A percentile compares a stretch with the other conserved stretches of the same genome.
phyloP scores from a whole-genome alignment of 768 basidiomycete genomes.

The Panellus pusillus region DNA sequence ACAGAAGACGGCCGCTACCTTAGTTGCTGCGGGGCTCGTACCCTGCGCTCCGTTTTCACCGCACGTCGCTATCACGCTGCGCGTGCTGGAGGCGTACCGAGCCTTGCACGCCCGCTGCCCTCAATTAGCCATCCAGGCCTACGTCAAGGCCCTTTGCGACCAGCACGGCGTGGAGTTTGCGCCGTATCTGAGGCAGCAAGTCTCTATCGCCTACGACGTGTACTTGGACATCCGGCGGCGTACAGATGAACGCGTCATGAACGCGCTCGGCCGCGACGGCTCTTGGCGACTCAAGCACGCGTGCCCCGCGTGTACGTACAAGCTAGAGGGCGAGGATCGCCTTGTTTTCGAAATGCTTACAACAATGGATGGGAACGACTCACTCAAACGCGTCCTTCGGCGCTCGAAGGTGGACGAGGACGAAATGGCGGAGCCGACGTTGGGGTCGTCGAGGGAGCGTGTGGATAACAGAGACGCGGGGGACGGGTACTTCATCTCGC shows the following conservation, averaged over 20 bases:
- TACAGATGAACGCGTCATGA: constrained; percentile 23
- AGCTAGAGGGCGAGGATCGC: constrained; percentile 31
- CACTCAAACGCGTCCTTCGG: constrained; percentile 27
- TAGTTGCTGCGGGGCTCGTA: constrained; percentile 11
- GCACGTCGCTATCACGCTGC: constrained; percentile 14
- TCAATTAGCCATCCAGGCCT: constrained; percentile 15
- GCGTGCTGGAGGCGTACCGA: constrained; percentile 13
- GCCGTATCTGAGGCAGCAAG: too few relatives aligned
- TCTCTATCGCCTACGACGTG: too few relatives aligned
- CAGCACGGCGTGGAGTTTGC: too few relatives aligned
- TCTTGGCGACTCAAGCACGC: constrained; percentile 33
- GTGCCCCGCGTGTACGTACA: constrained; percentile 39
- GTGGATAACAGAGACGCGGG: neutral
- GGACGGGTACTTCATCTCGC: neutral
- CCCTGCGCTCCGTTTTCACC: too few relatives aligned
- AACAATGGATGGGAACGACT: constrained; percentile 35
- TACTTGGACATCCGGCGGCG: too few relatives aligned
- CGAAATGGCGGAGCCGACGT: constrained; percentile 23
- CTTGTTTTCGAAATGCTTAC: constrained; percentile 28
- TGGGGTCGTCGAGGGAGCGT: too few relatives aligned
- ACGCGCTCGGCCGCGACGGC: constrained; percentile 26
- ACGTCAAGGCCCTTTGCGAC: too few relatives aligned
- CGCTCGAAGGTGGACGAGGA: constrained; percentile 4
- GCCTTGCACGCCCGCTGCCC: constrained; percentile 10
- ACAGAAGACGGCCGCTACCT: neutral